Base-by-base conservation (phyloP, 176 grass and related monocot genomes). In the Carex cristatella region DNA sequence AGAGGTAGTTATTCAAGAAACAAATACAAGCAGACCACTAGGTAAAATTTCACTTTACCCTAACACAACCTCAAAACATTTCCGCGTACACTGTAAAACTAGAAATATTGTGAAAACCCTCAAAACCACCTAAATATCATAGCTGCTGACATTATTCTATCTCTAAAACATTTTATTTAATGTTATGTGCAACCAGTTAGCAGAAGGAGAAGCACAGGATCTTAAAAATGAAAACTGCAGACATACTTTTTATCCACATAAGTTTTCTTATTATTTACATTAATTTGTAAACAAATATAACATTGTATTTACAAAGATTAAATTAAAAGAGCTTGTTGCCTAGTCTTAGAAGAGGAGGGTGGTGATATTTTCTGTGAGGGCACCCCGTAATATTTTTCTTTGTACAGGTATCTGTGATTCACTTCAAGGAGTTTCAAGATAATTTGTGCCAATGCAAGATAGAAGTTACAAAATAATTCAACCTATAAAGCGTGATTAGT, bases 401-500 rank as follows among this genome's bases (percentile, higher is more conserved):
- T 66, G 10, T 14, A 66, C 10, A 16, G 28, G 28, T 66, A 33
- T 32, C 30, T 5, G 0, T 33, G 11, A 66, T 66, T 4, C 10
- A 66, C 28, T 37, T 4, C 4, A 37, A n/a, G 11, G 32, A 68
- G 32, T 37, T 68, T 37, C 19, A 56, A 79, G 5, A 57, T 15
- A 3, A n/a, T 38, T 48, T 65, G 33, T 65, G 40, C 6, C 33
- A 18, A 54, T 30, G 42, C 15, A 66, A 10, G 46, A 28, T 79
- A 79, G 40, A 54, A 64, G 58, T 66, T 61, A 33, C 37, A 44
- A 61, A 79, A 55, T 18, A 86, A 46, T 15, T 49, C 48, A 79
- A 98, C 95, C 88, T 90, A 33, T 89, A 81, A 60, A 98, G 92
- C n/a, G 92, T 93, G 67, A 98, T 90, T 75, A 94, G 35, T 80